These are phyloP conservation scores for Penicillium freii DNA, from an alignment of 2,329 filamentous ascomycete species.

Conservation along the genomic window DNA sequence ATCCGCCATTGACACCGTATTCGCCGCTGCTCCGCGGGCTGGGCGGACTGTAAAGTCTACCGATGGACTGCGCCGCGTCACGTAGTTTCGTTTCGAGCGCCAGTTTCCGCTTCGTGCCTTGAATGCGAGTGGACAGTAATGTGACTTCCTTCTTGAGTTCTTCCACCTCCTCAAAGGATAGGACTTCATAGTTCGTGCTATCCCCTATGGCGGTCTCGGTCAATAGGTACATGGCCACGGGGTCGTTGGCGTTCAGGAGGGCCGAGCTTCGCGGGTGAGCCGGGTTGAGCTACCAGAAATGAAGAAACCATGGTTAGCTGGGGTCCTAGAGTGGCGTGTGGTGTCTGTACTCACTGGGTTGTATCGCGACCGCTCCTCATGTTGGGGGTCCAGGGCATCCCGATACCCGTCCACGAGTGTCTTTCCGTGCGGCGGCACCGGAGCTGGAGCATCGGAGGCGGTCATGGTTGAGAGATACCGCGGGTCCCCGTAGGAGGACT, in stretches of 20 bases:
- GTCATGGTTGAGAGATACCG: slow-evolving; percentile 36
- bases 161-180: slow-evolving; percentile 91
- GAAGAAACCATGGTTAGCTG: slow-evolving; percentile 38
- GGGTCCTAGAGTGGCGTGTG: not conserved
- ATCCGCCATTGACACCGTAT: slow-evolving; percentile 22
- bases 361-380: slow-evolving; percentile 54
- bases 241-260: slow-evolving; percentile 51
- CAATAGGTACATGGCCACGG: slow-evolving; percentile 81
- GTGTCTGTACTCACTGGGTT: slow-evolving; percentile 53
- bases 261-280: slow-evolving; percentile 37
- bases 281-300: slow-evolving; percentile 54
- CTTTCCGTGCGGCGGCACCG: slow-evolving; percentile 38
- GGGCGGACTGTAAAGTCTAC: slow-evolving; percentile 70
- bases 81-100: slow-evolving; percentile 89
- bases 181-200: slow-evolving; percentile 77
- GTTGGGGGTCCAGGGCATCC: slow-evolving; percentile 55
- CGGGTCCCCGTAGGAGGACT: slow-evolving; percentile 44
- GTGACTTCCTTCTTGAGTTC: slow-evolving; percentile 82
- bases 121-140: slow-evolving; percentile 70
- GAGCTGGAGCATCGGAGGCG: slow-evolving; percentile 34
- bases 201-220: slow-evolving; percentile 92
- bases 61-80: slow-evolving; percentile 85
- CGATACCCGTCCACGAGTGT: slow-evolving; percentile 60
- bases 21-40: slow-evolving; percentile 53
- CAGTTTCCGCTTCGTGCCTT: slow-evolving; percentile 77